phyloP scores from a whole-genome alignment of 1,284 basidiomycete species.

The Thecaphora frezii region DNA sequence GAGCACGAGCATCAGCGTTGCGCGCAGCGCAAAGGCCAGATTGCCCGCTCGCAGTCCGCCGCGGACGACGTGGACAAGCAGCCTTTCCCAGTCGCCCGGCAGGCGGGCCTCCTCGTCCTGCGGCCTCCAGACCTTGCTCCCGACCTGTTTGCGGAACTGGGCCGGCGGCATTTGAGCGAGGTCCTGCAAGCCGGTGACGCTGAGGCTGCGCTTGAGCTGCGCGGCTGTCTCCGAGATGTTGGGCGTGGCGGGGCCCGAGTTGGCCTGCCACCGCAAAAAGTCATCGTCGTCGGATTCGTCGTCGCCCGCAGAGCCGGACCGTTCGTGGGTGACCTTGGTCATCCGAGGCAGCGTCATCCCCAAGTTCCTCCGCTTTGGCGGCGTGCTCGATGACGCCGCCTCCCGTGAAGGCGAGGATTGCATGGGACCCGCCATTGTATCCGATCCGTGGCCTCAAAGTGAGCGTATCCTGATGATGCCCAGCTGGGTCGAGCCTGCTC shows the following conservation, averaged over 20 bases:
- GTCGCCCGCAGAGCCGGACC: conserved; percentile 1
- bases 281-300: conserved; percentile 39
- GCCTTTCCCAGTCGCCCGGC: conserved; percentile 55
- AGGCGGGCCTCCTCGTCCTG: conserved; percentile 51
- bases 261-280: conserved; percentile 16
- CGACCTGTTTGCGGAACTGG: conserved; percentile 45
- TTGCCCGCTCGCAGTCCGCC: conserved; percentile 50
- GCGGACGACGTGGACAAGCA: conserved; percentile 49
- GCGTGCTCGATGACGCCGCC: conserved; percentile 3
- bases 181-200: conserved; percentile 47
- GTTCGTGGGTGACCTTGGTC: conserved; percentile 23
- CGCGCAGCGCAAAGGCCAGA: conserved; percentile 49
- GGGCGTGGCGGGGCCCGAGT: conserved; percentile 46
- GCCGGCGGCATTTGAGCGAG: conserved; percentile 44
- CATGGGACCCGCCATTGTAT: not conserved
- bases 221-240: conserved; percentile 52
- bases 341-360: conserved; percentile 21
- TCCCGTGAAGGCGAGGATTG: not conserved
- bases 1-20: conserved; percentile 44
- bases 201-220: conserved; percentile 49
- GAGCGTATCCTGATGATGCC: no score
- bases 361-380: conserved; percentile 13
- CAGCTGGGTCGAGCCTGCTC: no score
- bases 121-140: conserved; percentile 55
- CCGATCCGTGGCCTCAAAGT: no score